Conservation (phyloP, 2,329 filamentous ascomycete species). For the Ophidiomyces ophidiicola region DNA sequence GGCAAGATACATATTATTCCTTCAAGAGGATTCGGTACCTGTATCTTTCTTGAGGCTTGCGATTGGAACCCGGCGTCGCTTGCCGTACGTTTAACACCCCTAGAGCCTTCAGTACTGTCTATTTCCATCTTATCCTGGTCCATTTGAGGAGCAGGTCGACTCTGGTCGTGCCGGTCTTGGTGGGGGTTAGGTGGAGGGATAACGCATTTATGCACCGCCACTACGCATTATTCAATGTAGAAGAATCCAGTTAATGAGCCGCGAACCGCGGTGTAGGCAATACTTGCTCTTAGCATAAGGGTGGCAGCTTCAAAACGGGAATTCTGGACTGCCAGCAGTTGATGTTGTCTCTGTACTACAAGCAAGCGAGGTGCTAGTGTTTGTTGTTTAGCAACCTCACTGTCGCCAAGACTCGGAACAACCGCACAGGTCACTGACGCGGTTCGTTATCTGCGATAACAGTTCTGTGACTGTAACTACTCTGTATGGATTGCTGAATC, state of each 20-base stretch:
- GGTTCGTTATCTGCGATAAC: too few relatives aligned
- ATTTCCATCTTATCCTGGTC: constrained; percentile 33
- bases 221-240: too few relatives aligned
- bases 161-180: neutral
- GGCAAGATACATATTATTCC: neutral
- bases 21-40: constrained; percentile 29
- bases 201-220: too few relatives aligned
- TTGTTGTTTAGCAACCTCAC: too few relatives aligned
- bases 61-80: constrained; percentile 30
- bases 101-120: constrained; percentile 23
- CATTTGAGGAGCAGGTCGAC: constrained; percentile 6
- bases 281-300: neutral
- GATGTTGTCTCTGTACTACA: neutral
- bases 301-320: neutral
- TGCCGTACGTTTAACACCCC: constrained; percentile 41
- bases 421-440: too few relatives aligned
- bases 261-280: constrained; percentile 1
- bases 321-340: neutral
- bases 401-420: too few relatives aligned
- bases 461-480: too few relatives aligned
- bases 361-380: too few relatives aligned
- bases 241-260: too few relatives aligned
- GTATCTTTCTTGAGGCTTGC: constrained; percentile 39
- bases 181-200: too few relatives aligned
- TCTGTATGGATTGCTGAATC: too few relatives aligned